Evolutionary conservation across 352 stramenopile genomes (phyloP).

Genomic region (Hyaloperonospora arabidopsidis): DNA sequence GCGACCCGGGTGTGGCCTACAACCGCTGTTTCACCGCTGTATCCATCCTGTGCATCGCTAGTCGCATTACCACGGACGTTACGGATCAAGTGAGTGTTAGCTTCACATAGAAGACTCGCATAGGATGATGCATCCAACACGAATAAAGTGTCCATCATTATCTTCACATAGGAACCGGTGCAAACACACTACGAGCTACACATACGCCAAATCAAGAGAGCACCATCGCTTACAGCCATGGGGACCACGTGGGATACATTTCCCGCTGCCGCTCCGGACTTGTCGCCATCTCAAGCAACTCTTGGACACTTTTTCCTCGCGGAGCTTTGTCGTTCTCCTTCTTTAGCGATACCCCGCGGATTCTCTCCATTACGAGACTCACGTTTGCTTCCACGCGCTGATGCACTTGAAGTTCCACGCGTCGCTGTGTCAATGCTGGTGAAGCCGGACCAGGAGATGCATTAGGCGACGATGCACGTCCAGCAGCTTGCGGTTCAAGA

Average conservation of each 20-base stretch:
- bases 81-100: not conserved
- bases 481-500: constrained; percentile 20
- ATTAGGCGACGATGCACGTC: constrained; percentile 18
- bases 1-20: too few species aligned
- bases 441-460: constrained; percentile 20
- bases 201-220: not conserved
- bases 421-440: constrained; percentile 35
- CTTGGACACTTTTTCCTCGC: constrained; percentile 64
- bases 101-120: constrained; percentile 4
- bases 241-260: constrained; percentile 85
- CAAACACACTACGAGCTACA: constrained; percentile 15
- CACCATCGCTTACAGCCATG: constrained; percentile 55
- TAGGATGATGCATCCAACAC: constrained; percentile 25
- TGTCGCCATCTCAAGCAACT: constrained; percentile 77
- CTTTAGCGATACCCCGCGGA: constrained; percentile 72
- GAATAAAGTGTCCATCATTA: constrained; percentile 6
- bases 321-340: constrained; percentile 50
- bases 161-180: constrained; percentile 10
- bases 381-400: constrained; percentile 84
- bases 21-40: too few species aligned
- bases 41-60: too few species aligned
- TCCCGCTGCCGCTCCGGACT: constrained; percentile 71
- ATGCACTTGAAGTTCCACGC: constrained; percentile 70
- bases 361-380: constrained; percentile 69
- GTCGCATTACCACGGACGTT: too few species aligned